Evolutionary conservation across 2,329 filamentous ascomycete species (phyloP), one percentile per base, ranked within the genome.

Genomic region (Simplicillium aogashimaense): DNA sequence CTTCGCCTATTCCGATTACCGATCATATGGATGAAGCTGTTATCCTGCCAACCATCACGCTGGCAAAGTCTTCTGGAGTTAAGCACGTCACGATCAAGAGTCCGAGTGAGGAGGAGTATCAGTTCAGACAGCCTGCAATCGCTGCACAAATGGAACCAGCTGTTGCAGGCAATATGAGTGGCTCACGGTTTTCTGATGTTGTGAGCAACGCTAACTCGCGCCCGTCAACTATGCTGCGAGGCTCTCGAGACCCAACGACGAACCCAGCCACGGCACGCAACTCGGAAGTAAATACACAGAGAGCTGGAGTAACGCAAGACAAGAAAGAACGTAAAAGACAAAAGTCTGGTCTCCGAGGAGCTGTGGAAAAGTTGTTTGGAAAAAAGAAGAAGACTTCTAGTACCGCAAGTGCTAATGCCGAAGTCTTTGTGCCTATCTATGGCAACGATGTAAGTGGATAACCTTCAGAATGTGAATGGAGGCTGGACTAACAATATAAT

Each of bases 281-380:
- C 20, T 25, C 20, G 9, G 20, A 25, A 9, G 6, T 25, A 6
- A 25, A 9, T 9, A 25, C 20, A 25, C 20, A 25, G 20, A 9
- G 5, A 25, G 20, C 20, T 25, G 20, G 6, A 25, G 20, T 6
- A 5, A 5, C 5, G 6, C 20, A 25, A 25, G 20, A 9, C 35
- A 17, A 43, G 51, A 51, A 17, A 29, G 7, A 4, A 13, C 3
- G 71, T 72, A 2, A 65, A 69, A 59, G 73, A 43, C 79, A 78
- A 47, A 78, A 74, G 53, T 78, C 76, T 1, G 72, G 70, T 0
- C 55, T 82, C 38, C 71, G 70, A 39, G 64, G 66, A 14, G 74
- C 74, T 0, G 53, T 81, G 35, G 69, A 72, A 37, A 74, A 66
- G 45, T 56, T 82, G 9, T 79, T 82, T 53, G 71, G 74, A 12